phyloP scores from a whole-genome alignment of 2,329 filamentous ascomycete species.

The Metarhizium anisopliae region DNA sequence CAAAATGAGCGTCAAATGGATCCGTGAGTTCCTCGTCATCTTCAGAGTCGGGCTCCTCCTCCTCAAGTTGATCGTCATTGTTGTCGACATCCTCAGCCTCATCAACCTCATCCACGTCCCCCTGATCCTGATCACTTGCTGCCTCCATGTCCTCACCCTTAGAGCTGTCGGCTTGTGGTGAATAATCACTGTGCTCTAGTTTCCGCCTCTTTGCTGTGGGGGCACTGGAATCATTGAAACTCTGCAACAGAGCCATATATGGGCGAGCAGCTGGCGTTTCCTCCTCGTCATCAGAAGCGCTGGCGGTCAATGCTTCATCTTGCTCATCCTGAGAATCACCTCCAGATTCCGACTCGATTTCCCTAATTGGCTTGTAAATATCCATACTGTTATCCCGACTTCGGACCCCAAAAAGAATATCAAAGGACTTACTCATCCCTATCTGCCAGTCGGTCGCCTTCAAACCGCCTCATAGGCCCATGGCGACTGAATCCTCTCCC shows the following conservation, averaged over 20 bases:
- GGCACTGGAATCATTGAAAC: slow-evolving; percentile 36
- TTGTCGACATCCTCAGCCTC: slow-evolving; percentile 13
- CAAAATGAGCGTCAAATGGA: slow-evolving; percentile 77
- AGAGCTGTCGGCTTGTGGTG: slow-evolving; percentile 11
- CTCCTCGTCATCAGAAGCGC: slow-evolving; percentile 35
- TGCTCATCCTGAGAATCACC: slow-evolving; percentile 21
- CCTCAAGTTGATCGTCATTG: slow-evolving; percentile 11
- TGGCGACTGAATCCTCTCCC: slow-evolving; percentile 26
- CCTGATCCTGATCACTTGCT: slow-evolving; percentile 28
- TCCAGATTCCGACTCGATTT: slow-evolving; percentile 9
- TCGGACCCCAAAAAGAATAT: background rate
- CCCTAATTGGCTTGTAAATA: slow-evolving; percentile 1
- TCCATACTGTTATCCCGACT: background rate
- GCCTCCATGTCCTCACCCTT: slow-evolving; percentile 15
- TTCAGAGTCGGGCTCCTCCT: slow-evolving; percentile 28
- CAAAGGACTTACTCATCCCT: slow-evolving; percentile 25
- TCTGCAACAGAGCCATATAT: slow-evolving; percentile 51
- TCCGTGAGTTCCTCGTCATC: slow-evolving; percentile 50
- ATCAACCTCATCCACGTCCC: slow-evolving; percentile 16
- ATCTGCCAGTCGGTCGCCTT: slow-evolving; percentile 25
- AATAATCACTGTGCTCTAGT: slow-evolving; percentile 29
- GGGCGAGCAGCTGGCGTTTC: slow-evolving; percentile 34
- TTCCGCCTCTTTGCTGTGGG: slow-evolving; percentile 50
- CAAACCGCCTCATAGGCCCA: slow-evolving; percentile 28
- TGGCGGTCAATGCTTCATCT: slow-evolving; percentile 28